A percentile compares a stretch with the other conserved stretches of the same genome.
Conservation (phyloP, 306 rosid genomes). For the Cucurbita maxima region DNA sequence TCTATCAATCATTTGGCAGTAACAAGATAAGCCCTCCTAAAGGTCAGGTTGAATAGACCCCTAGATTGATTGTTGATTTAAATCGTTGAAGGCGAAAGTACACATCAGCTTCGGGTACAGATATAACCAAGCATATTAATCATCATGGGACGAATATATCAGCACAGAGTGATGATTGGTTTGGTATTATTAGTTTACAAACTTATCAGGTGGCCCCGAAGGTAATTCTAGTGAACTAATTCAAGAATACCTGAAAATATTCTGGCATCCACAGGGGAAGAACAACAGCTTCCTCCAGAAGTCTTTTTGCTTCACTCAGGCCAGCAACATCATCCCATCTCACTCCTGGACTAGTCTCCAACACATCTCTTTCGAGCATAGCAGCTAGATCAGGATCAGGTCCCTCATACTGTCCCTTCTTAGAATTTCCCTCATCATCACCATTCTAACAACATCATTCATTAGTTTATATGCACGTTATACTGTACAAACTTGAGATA, state of each 20-base stretch:
- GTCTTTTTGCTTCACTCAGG: slow-evolving; percentile 82
- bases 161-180: background rate
- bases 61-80: background rate
- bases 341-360: slow-evolving; percentile 94
- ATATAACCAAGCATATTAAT: background rate
- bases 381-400: slow-evolving; percentile 98
- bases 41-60: background rate
- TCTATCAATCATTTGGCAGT: background rate
- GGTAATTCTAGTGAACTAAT: slow-evolving; percentile 1
- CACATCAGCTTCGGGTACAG: background rate
- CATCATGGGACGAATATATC: background rate
- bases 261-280: slow-evolving; percentile 99
- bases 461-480: background rate
- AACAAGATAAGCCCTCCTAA: background rate
- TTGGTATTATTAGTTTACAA: background rate
- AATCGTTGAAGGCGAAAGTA: background rate
- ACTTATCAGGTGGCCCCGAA: background rate
- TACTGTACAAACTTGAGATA: background rate
- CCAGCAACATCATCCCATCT: slow-evolving; percentile 99
- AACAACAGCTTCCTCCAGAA: slow-evolving; percentile 97
- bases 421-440: slow-evolving; percentile 64
- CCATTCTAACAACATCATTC: background rate
- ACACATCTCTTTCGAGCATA: slow-evolving; percentile 93
- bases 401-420: slow-evolving; percentile 72
- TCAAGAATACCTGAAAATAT: slow-evolving; percentile 67